phyloP scores from a whole-genome alignment of 768 basidiomycete genomes.

The Collybiopsis luxurians region DNA sequence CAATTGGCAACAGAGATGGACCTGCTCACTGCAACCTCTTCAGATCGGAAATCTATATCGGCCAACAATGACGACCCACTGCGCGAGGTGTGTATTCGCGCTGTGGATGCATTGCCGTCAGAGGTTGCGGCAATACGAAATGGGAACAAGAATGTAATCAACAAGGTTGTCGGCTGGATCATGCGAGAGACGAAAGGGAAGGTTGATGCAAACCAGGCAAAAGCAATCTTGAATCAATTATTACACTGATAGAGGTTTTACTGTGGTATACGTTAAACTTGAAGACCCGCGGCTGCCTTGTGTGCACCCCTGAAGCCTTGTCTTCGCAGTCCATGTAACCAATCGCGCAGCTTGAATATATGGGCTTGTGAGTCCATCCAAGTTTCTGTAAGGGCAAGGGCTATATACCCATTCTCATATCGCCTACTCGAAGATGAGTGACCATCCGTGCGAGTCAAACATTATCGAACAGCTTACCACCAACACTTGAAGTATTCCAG shows the following conservation, averaged over 20 bases:
- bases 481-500: conserved; percentile 55
- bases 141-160: conserved; percentile 76
- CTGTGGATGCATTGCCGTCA: conserved; percentile 61
- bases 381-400: conserved; percentile 52
- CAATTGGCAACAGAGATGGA: conserved; percentile 49
- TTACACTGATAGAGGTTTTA: not conserved
- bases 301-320: conserved; percentile 65
- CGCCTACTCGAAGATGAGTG: conserved; percentile 37
- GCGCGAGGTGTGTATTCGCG: conserved; percentile 54
- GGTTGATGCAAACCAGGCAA: conserved; percentile 67
- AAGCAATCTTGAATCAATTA: conserved; percentile 41
- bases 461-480: conserved; percentile 51
- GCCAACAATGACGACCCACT: conserved; percentile 34
- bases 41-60: conserved; percentile 11
- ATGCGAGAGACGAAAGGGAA: conserved; percentile 81
- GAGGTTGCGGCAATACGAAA: conserved; percentile 63
- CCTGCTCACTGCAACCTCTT: conserved; percentile 37
- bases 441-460: not conserved
- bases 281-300: conserved; percentile 63
- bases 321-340: conserved; percentile 60
- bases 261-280: not conserved
- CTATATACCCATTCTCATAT: conserved; percentile 52
- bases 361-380: conserved; percentile 64
- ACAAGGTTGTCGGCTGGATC: conserved; percentile 80
- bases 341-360: conserved; percentile 51